These are phyloP conservation scores for Sparassis latifolia DNA, from an alignment of 1,284 basidiomycete genomes.

Conservation along the genomic window DNA sequence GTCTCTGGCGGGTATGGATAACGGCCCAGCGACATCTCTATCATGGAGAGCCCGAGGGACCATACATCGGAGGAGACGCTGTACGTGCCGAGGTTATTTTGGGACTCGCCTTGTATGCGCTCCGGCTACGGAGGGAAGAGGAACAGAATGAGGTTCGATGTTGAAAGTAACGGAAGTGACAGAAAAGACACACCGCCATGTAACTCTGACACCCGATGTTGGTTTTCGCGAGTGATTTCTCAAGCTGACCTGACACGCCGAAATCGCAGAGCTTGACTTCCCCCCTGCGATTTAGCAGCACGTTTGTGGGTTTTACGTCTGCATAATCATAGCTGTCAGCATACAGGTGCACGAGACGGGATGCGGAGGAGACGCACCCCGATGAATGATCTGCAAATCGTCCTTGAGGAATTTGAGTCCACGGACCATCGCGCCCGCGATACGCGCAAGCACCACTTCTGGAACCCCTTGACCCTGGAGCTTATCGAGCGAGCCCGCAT, in stretches of 20 bases:
- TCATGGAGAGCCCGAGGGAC: conserved; percentile 94
- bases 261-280: conserved; percentile 97
- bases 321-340: neutral
- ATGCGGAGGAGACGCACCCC: conserved; percentile 47
- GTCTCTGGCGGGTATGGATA: conserved; percentile 99
- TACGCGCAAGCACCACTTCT: conserved; percentile 81
- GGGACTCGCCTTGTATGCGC: conserved; percentile 91
- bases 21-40: conserved; percentile 87
- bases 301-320: conserved; percentile 98
- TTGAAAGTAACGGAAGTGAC: neutral
- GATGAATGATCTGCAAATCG: conserved; percentile 93
- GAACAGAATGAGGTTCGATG: too few relatives aligned
- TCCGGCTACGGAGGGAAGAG: conserved; percentile 58
- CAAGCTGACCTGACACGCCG: conserved; percentile 95
- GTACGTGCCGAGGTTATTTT: conserved; percentile 83
- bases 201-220: conserved; percentile 99
- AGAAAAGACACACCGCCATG: conserved; percentile 77
- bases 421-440: conserved; percentile 80
- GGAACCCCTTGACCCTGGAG: conserved; percentile 70
- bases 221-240: conserved; percentile 94
- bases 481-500: conserved; percentile 90
- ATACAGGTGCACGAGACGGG: neutral
- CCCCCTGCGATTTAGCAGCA: conserved; percentile 86
- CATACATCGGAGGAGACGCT: conserved; percentile 97
- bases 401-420: conserved; percentile 96